phyloP scores from a whole-genome alignment of 768 basidiomycete genomes.

The Kwoniella mangroviensis region DNA sequence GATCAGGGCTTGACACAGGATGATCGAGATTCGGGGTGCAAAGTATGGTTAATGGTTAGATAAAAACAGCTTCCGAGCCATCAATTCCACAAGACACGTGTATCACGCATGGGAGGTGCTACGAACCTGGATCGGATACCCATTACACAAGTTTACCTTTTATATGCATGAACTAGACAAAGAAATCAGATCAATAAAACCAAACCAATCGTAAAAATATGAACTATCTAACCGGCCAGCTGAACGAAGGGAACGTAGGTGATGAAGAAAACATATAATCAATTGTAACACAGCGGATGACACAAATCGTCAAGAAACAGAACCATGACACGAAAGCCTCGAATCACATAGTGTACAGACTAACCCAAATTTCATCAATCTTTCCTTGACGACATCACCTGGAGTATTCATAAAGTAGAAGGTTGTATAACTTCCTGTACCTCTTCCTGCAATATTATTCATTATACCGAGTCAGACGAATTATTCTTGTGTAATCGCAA shows the following conservation, averaged over 20 bases:
- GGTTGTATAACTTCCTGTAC: conserved; percentile 23
- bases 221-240: no score
- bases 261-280: no score
- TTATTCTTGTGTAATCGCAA: background rate
- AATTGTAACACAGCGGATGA: no score
- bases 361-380: background rate
- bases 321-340: no score
- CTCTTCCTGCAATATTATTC: conserved; percentile 9
- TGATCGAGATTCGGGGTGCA: no score
- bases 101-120: no score
- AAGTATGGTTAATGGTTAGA: background rate
- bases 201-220: background rate
- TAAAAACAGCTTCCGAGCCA: conserved; percentile 1
- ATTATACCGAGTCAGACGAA: no score
- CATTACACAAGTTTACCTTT: background rate
- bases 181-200: background rate
- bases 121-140: no score
- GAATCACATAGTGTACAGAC: no score
- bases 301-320: no score
- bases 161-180: background rate
- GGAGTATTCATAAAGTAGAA: background rate
- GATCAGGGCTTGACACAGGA: no score
- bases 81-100: background rate
- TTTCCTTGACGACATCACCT: background rate
- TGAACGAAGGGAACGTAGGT: no score